Conservation (phyloP, 2,329 filamentous ascomycete genomes). For the Curvularia spicifera region DNA sequence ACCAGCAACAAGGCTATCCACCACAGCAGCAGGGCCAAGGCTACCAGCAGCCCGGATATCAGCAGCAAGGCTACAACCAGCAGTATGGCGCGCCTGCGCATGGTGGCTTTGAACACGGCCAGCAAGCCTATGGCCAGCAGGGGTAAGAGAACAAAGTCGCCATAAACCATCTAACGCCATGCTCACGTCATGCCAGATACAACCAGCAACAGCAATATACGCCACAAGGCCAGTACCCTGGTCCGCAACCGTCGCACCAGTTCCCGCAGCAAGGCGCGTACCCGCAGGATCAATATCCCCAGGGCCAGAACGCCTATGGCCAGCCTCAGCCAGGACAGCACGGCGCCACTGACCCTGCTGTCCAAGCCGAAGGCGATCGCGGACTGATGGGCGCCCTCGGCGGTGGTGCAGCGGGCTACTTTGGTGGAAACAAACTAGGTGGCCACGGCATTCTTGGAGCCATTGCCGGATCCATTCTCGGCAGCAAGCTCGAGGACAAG, state of each 20-base stretch:
- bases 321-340: slow-evolving; percentile 44
- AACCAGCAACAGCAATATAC: slow-evolving; percentile 32
- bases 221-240: slow-evolving; percentile 39
- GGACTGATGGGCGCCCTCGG: slow-evolving; percentile 64
- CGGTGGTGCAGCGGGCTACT: slow-evolving; percentile 63
- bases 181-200: slow-evolving; percentile 26
- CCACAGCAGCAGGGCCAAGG: slow-evolving; percentile 40
- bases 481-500: slow-evolving; percentile 62
- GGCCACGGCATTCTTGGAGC: slow-evolving; percentile 64
- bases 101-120: slow-evolving; percentile 59
- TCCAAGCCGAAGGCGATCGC: slow-evolving; percentile 61
- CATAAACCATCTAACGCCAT: background rate
- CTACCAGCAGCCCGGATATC: slow-evolving; percentile 39
- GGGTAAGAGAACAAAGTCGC: slow-evolving; percentile 31
- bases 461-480: slow-evolving; percentile 63
- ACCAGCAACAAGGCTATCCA: slow-evolving; percentile 39
- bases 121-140: slow-evolving; percentile 47
- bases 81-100: slow-evolving; percentile 56
- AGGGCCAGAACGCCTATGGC: slow-evolving; percentile 44
- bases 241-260: slow-evolving; percentile 42
- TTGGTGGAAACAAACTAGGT: slow-evolving; percentile 62
- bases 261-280: slow-evolving; percentile 53
- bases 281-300: slow-evolving; percentile 47
- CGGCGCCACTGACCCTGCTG: slow-evolving; percentile 54
- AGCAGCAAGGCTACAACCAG: slow-evolving; percentile 40